Evolutionary conservation across 2,329 filamentous ascomycete genomes (phyloP), one percentile per base, ranked within the genome.

Genomic region (Helicocarpus griseus): DNA sequence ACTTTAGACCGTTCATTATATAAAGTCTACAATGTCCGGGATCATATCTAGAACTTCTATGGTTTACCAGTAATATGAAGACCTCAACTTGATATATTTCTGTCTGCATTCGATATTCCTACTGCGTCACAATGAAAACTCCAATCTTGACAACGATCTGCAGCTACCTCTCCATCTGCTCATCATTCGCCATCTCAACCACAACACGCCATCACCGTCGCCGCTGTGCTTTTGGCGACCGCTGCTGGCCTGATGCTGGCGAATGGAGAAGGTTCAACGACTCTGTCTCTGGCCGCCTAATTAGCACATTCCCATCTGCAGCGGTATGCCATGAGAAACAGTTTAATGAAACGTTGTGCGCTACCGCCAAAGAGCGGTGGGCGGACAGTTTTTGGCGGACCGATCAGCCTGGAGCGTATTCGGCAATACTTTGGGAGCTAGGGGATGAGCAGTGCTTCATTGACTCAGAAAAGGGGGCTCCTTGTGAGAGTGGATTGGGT

Each of bases 361-460:
- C 31, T 5, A 49, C 49, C 24, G 58, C 55, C 9, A 57, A 54
- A 26, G 48, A 57, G 22, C 50, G 55, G 21, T 60, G 58, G 58
- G 49, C 28, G 5, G 44, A 56, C 19, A 57, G 54, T 43, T 55
- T 53, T 40, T 60, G 53, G 55, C 41, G 56, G 50, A 58, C 58
- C 2, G 58, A 61, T 48, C 61, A 61, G 52, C 56, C 61, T 2
- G 60, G 61, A 35, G 60, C 59, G 6, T 62, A 60, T 43, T 50
- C 54, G 2, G 62, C 60, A 2, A 63, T 64, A 14, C 51, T 60
- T n/a, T 65, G 61, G 61, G 62, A 65, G 45, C 50, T 63, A 7
- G 63, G 63, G 17, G 53, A 56, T 19, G 56, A 56, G 4, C 60
- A 64, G 51, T 65, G 63, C 47, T 64, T 63, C 54, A 59, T 61